phyloP scores from a whole-genome alignment of 2,329 filamentous ascomycete genomes.

The Talaromyces islandicus region DNA sequence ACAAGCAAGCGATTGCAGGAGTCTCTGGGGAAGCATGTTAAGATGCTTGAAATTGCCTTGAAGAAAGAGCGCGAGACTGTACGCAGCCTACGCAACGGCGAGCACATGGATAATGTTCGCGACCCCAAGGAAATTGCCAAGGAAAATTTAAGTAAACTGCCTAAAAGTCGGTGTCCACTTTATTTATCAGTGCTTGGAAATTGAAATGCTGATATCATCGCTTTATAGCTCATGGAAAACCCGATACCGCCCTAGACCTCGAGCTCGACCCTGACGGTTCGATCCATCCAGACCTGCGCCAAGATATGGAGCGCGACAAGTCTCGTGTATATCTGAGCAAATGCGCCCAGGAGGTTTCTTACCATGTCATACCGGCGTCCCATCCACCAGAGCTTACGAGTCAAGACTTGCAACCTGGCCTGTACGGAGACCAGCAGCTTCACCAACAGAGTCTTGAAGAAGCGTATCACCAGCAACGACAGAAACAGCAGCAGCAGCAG shows the following conservation, averaged over 20 bases:
- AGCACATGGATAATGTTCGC: slow-evolving; percentile 45
- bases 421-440: slow-evolving; percentile 46
- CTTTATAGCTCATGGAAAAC: slow-evolving; percentile 40
- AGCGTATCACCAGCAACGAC: slow-evolving; percentile 52
- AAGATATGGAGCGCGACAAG: slow-evolving; percentile 57
- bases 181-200: background rate
- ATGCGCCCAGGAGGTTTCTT: slow-evolving; percentile 63
- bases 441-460: slow-evolving; percentile 54
- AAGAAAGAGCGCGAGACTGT: slow-evolving; percentile 73
- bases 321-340: slow-evolving; percentile 59
- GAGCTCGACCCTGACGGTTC: slow-evolving; percentile 37
- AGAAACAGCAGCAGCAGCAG: slow-evolving; percentile 27
- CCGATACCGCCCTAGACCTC: slow-evolving; percentile 47
- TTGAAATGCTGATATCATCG: slow-evolving; percentile 8
- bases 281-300: slow-evolving; percentile 45
- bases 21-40: slow-evolving; percentile 82
- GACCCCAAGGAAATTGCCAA: slow-evolving; percentile 41
- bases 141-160: slow-evolving; percentile 35
- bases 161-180: slow-evolving; percentile 27
- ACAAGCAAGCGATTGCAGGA: slow-evolving; percentile 85
- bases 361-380: slow-evolving; percentile 60
- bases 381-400: slow-evolving; percentile 51
- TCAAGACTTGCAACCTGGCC: slow-evolving; percentile 36
- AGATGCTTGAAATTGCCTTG: slow-evolving; percentile 81
- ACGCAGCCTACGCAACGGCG: slow-evolving; percentile 47